Conservation (phyloP, 768 basidiomycete genomes). For the Trametes cubensis region DNA sequence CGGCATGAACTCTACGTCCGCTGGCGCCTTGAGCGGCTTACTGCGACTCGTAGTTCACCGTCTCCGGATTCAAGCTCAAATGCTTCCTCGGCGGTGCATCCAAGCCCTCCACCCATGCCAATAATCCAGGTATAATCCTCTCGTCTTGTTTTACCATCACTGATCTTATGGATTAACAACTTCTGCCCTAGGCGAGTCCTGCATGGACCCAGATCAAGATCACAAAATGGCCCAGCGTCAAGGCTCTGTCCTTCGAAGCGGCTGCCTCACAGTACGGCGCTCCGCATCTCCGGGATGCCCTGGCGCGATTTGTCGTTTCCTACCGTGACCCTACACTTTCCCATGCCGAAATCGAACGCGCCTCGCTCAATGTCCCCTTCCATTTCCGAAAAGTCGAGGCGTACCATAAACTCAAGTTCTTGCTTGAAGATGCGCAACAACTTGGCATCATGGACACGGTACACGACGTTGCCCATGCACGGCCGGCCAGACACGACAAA, state of each 20-base stretch:
- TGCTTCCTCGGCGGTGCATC: too few species aligned
- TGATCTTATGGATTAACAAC: too few species aligned
- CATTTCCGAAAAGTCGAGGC: slow-evolving; percentile 27
- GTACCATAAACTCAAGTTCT: slow-evolving; percentile 39
- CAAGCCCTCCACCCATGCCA: too few species aligned
- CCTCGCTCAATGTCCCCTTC: slow-evolving; percentile 25
- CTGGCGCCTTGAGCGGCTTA: slow-evolving; percentile 1
- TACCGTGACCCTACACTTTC: background rate
- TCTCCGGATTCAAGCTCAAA: too few species aligned
- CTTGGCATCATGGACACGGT: slow-evolving; percentile 10
- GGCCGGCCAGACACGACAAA: slow-evolving; percentile 15
- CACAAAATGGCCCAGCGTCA: slow-evolving; percentile 2
- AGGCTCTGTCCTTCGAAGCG: background rate
- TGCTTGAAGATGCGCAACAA: slow-evolving; percentile 20
- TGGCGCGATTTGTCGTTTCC: slow-evolving; percentile 7
- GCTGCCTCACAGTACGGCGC: background rate
- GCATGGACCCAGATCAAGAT: background rate
- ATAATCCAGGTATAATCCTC: too few species aligned
- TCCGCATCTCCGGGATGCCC: slow-evolving; percentile 7
- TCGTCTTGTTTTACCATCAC: too few species aligned
- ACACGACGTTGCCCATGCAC: slow-evolving; percentile 35
- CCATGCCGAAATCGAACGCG: background rate
- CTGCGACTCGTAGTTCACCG: too few species aligned
- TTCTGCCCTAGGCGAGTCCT: too few species aligned
- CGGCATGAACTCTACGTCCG: slow-evolving; percentile 37